Percentiles rank a stretch among this genome's conserved stretches.
Evolutionary conservation across 2,329 filamentous ascomycete species (phyloP).

Genomic region (Colletotrichum phormii): DNA sequence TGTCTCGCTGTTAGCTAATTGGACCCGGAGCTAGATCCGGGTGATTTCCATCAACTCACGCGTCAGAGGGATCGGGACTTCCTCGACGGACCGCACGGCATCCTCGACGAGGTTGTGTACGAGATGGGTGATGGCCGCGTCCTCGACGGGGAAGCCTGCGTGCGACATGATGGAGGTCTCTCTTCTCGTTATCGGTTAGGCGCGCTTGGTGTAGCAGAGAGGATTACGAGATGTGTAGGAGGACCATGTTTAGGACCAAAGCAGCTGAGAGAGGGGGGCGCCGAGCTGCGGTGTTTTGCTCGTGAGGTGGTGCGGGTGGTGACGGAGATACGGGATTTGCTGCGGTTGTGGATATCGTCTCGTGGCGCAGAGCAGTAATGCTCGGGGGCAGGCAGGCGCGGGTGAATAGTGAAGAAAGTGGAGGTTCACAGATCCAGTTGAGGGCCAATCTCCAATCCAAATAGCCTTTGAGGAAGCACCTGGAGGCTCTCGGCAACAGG

Average conservation of each 20-base stretch:
- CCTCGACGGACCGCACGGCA: conserved; percentile 31
- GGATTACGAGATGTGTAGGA: not conserved
- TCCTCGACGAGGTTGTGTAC: conserved; percentile 32
- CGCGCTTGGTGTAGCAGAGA: not conserved
- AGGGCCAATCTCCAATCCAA: conserved; percentile 16
- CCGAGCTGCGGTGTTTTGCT: not conserved
- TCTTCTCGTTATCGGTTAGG: not conserved
- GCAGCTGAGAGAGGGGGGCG: not conserved
- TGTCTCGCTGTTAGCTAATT: not conserved
- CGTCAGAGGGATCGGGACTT: conserved; percentile 17
- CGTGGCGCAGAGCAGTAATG: not conserved
- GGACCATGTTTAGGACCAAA: conserved; percentile 3
- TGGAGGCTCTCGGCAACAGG: conserved; percentile 11
- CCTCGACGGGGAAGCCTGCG: conserved; percentile 16
- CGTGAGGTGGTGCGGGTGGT: not conserved
- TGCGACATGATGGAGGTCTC: conserved; percentile 24
- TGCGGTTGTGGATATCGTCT: conserved; percentile 1
- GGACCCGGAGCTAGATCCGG: not conserved
- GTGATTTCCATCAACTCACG: conserved; percentile 15
- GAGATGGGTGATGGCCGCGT: conserved; percentile 24
- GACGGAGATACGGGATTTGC: conserved; percentile 1
- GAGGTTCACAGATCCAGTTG: conserved; percentile 20
- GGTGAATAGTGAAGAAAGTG: not conserved
- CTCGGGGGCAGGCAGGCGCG: not conserved
- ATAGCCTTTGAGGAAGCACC: not conserved